Conservation (phyloP, 2,329 filamentous ascomycete species). For the Fusarium sp. region DNA sequence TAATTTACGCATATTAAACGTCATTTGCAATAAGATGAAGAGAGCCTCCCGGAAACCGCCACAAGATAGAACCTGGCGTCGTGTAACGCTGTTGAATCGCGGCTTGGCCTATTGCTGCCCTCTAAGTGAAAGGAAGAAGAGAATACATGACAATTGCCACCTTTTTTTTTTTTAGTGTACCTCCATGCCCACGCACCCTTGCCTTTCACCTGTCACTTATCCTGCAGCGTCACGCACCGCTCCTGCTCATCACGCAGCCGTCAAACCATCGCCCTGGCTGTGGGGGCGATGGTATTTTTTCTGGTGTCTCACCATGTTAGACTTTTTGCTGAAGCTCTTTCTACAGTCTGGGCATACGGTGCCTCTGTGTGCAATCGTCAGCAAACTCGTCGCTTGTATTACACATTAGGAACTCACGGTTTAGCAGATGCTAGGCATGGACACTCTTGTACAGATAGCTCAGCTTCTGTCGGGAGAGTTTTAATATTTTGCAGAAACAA, state of each 20-base stretch:
- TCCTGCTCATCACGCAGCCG: neutral
- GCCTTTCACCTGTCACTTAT: too few relatives aligned
- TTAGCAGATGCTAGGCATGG: neutral
- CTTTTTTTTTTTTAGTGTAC: too few relatives aligned
- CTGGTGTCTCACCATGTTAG: neutral
- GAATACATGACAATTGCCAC: too few relatives aligned
- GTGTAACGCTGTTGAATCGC: too few relatives aligned
- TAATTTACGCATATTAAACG: too few relatives aligned
- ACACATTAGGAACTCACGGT: neutral
- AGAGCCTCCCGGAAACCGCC: too few relatives aligned
- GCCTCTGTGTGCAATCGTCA: neutral
- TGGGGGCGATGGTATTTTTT: neutral
- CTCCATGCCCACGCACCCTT: too few relatives aligned
- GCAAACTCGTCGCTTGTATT: neutral
- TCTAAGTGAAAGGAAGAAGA: too few relatives aligned
- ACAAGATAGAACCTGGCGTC: too few relatives aligned
- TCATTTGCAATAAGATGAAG: too few relatives aligned
- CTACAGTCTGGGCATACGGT: neutral
- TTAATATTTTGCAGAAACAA: accelerated
- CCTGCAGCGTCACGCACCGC: too few relatives aligned
- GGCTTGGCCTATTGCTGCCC: too few relatives aligned
- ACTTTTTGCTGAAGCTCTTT: neutral
- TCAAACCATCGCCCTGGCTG: neutral
- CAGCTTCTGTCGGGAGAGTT: neutral
- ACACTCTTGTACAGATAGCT: neutral